Conservation (phyloP, 345 rosid genomes). For the Linum lewisii region DNA sequence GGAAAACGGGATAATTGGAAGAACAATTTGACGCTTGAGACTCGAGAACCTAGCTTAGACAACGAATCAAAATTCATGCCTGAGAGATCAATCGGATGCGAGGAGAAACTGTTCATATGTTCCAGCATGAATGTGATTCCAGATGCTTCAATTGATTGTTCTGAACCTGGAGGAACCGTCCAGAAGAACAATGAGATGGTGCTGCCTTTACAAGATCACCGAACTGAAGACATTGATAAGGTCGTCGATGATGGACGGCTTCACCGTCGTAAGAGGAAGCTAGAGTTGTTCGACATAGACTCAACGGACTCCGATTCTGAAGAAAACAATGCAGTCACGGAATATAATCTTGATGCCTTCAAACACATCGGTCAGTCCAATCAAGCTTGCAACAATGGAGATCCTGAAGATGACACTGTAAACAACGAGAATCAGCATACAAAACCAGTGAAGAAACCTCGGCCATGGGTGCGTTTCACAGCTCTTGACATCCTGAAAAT, state of each 20-base stretch:
- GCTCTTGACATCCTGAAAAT: constrained; percentile 22
- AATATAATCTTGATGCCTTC: too few relatives aligned
- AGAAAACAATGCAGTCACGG: not conserved
- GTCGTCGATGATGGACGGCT: constrained; percentile 13
- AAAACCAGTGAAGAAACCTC: not conserved
- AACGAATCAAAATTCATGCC: not conserved
- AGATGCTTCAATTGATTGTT: not conserved
- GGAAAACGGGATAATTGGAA: not conserved
- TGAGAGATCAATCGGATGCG: constrained; percentile 2
- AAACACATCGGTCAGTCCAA: too few relatives aligned
- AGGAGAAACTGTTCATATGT: not conserved
- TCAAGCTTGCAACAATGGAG: not conserved
- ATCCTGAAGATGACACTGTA: constrained; percentile 15
- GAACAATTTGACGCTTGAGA: not conserved
- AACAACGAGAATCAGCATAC: not conserved
- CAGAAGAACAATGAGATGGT: constrained; percentile 3
- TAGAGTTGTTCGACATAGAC: not conserved
- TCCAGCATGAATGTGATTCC: not conserved
- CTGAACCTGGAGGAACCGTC: not conserved
- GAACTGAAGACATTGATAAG: constrained; percentile 21
- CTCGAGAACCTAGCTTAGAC: not conserved
- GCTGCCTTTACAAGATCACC: too few relatives aligned
- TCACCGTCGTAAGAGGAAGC: constrained; percentile 3
- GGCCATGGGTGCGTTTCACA: not conserved
- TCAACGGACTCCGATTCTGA: not conserved